Conservation (phyloP, 1,284 basidiomycete species). For the Pterula multifida region DNA sequence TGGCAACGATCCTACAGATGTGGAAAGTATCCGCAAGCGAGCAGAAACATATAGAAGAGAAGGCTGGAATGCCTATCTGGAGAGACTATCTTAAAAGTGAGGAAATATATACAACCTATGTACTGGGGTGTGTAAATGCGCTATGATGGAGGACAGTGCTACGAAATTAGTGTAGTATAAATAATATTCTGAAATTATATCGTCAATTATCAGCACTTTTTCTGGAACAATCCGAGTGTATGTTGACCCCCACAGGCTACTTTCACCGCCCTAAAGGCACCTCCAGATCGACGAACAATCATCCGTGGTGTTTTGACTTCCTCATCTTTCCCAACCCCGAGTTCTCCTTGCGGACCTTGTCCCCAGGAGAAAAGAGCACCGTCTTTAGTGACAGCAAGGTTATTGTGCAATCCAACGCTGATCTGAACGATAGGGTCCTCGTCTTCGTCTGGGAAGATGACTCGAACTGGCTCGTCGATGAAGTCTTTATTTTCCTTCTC, state of each 20-base stretch:
- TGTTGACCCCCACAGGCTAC: constrained; percentile 66
- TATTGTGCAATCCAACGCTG: constrained; percentile 72
- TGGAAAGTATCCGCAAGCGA: constrained; percentile 49
- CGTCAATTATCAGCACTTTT: constrained; percentile 24
- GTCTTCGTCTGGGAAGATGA: constrained; percentile 53
- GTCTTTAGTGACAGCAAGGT: constrained; percentile 66
- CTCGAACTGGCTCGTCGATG: constrained; percentile 48
- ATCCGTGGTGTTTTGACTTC: constrained; percentile 44
- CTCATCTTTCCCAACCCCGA: constrained; percentile 43
- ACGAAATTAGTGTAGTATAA: no score
- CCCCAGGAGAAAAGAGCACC: constrained; percentile 86
- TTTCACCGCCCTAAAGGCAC: constrained; percentile 47
- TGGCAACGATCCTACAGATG: constrained; percentile 47
- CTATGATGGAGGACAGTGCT: not conserved
- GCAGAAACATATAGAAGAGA: constrained; percentile 77
- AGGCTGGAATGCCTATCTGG: constrained; percentile 88
- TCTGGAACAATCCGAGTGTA: constrained; percentile 55
- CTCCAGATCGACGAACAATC: constrained; percentile 59
- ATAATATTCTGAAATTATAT: no score
- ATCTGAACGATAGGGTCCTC: constrained; percentile 67
- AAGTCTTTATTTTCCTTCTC: constrained; percentile 40
- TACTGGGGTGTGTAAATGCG: not conserved
- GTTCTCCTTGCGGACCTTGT: constrained; percentile 64
- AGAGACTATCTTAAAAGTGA: constrained; percentile 17
- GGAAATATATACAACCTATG: not conserved